Evolutionary conservation across 805 yeast genomes (phyloP).

Genomic region (Teunomyces gatunensis): DNA sequence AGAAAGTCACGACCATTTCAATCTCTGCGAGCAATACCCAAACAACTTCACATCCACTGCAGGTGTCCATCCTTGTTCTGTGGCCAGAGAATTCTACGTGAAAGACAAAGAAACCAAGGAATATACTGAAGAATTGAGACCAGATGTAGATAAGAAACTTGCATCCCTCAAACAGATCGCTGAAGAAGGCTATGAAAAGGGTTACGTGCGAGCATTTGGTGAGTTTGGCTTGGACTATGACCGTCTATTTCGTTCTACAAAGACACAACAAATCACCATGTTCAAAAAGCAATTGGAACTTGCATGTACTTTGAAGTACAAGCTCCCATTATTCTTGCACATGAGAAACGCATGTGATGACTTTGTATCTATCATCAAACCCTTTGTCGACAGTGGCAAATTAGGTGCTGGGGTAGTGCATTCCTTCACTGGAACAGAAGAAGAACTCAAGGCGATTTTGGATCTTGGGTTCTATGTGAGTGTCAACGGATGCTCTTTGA

Average conservation of each 20-base stretch:
- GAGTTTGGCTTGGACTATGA: constrained; percentile 97
- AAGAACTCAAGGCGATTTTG: constrained; percentile 60
- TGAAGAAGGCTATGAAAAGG: constrained; percentile 43
- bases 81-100: constrained; percentile 43
- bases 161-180: constrained; percentile 49
- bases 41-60: constrained; percentile 58
- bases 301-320: constrained; percentile 38
- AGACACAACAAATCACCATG: constrained; percentile 61
- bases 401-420: constrained; percentile 80
- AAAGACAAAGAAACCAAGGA: constrained; percentile 13
- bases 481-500: constrained; percentile 90
- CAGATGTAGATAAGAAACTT: constrained; percentile 42
- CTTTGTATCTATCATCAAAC: constrained; percentile 61
- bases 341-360: constrained; percentile 86
- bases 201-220: constrained; percentile 79
- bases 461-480: constrained; percentile 68
- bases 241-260: constrained; percentile 72
- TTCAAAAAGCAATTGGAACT: constrained; percentile 74
- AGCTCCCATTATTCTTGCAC: constrained; percentile 82
- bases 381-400: constrained; percentile 51
- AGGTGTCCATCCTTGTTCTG: constrained; percentile 96
- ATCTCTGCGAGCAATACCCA: constrained; percentile 44
- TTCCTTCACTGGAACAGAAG: constrained; percentile 82
- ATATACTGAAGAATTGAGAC: constrained; percentile 36
- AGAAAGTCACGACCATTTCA: constrained; percentile 65